Conservation (phyloP, 208 protist genomes). For the Leishmania tropica region DNA sequence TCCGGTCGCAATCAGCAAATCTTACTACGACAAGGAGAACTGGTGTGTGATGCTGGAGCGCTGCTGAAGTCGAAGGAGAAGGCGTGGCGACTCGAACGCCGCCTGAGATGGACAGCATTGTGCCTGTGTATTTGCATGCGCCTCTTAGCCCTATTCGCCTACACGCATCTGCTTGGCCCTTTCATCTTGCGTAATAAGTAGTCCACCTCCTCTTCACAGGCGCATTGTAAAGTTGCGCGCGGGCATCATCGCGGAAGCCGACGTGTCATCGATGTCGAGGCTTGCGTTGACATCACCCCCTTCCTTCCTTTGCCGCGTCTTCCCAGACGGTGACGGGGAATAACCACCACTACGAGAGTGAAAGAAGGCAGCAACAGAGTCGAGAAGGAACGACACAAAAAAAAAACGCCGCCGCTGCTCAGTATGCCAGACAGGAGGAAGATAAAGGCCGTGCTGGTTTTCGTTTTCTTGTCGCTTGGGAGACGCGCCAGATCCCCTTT, state of each 20-base stretch:
- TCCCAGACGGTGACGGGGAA: background rate
- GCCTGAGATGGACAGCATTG: background rate
- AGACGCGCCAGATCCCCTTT: background rate
- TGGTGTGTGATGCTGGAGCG: conserved; percentile 80
- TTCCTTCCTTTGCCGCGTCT: background rate
- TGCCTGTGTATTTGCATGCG: background rate
- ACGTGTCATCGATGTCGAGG: background rate
- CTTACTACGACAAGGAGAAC: conserved; percentile 91
- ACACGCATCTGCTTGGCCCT: background rate
- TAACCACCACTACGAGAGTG: background rate
- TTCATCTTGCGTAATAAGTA: background rate
- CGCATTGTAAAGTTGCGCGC: background rate
- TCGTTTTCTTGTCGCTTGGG: background rate
- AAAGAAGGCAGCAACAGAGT: background rate
- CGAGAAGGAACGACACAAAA: background rate
- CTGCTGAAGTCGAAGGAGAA: background rate
- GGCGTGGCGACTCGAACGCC: background rate
- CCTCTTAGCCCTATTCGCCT: background rate
- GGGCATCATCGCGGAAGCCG: background rate
- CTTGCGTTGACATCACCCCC: background rate
- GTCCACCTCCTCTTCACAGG: background rate
- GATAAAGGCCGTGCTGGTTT: background rate
- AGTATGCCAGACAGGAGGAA: background rate
- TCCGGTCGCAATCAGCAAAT: conserved; percentile 27
- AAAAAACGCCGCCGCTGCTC: background rate